phyloP scores from a whole-genome alignment of 257 asterid genomes.

The Striga asiatica region DNA sequence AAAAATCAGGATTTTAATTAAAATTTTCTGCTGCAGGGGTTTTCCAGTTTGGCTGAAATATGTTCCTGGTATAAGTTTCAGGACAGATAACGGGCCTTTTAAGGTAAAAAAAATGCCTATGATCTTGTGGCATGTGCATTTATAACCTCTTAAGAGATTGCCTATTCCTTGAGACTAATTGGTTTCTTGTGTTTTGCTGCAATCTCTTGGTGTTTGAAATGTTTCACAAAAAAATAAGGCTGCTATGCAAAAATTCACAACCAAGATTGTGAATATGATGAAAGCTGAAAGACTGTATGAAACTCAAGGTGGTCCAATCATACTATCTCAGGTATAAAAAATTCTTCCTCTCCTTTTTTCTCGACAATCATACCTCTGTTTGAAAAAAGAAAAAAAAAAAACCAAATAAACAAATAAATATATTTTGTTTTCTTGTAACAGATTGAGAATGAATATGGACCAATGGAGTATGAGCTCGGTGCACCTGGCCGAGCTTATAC shows the following conservation, averaged over 20 bases:
- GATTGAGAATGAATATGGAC: conserved; percentile 98
- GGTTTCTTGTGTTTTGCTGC: conserved; percentile 13
- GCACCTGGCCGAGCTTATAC: conserved; percentile 70
- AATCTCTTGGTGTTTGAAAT: no score
- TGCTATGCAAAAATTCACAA: conserved; percentile 93
- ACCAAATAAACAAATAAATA: background rate
- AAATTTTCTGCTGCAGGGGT: conserved; percentile 30
- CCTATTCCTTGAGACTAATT: background rate
- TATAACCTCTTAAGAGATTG: background rate
- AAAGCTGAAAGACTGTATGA: conserved; percentile 71
- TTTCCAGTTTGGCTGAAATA: conserved; percentile 82
- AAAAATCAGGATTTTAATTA: conserved; percentile 4
- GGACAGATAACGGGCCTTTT: conserved; percentile 67
- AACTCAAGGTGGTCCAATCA: conserved; percentile 95
- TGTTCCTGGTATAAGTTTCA: conserved; percentile 78
- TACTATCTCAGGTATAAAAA: conserved; percentile 74
- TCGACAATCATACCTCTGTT: background rate
- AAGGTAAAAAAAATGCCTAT: conserved; percentile 18
- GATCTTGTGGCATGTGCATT: background rate
- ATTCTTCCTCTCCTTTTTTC: background rate
- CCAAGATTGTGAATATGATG: conserved; percentile 96
- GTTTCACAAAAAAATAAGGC: conserved; percentile 29
- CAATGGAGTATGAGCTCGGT: conserved; percentile 86
- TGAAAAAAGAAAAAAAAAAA: background rate
- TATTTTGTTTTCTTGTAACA: conserved; percentile 12